phyloP scores from a whole-genome alignment of 371 early-diverging fungal genomes.

The Zychaea mexicana region DNA sequence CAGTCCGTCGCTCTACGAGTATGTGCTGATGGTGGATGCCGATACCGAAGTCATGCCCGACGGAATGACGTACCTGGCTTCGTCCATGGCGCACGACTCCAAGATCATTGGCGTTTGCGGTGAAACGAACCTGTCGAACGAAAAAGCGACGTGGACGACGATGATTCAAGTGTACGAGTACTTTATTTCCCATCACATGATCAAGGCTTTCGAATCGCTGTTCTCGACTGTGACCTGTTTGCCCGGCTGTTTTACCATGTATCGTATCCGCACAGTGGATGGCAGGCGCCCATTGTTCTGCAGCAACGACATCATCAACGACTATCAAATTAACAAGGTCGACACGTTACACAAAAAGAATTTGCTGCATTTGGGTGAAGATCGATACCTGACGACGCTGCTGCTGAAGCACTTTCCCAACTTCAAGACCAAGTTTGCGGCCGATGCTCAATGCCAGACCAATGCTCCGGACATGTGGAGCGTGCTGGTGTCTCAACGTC shows the following conservation, averaged over 20 bases:
- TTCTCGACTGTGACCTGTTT: constrained; percentile 98
- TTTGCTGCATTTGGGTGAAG: constrained; percentile 83
- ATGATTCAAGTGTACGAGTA: constrained; percentile 99
- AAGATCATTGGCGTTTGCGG: constrained; percentile 94
- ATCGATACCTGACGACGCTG: constrained; percentile 96
- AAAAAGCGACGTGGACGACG: constrained; percentile 92
- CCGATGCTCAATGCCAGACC: constrained; percentile 95
- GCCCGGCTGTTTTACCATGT: constrained; percentile 98
- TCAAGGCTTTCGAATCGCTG: constrained; percentile 98
- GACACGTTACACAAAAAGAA: constrained; percentile 98
- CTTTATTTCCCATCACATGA: constrained; percentile 98
- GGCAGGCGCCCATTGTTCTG: constrained; percentile 88
- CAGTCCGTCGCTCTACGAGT: constrained; percentile 84
- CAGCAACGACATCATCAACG: constrained; percentile 84
- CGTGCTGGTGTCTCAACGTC: constrained; percentile 94
- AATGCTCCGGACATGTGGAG: constrained; percentile 95
- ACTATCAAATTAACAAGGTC: constrained; percentile 93
- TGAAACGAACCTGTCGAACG: constrained; percentile 89
- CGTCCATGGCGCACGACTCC: constrained; percentile 84
- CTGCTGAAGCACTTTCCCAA: constrained; percentile 98
- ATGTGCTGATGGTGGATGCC: constrained; percentile 94
- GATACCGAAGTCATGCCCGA: constrained; percentile 91
- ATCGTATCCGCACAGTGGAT: constrained; percentile 81
- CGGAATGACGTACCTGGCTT: constrained; percentile 85
- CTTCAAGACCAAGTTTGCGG: constrained; percentile 94